These are phyloP conservation scores for Trichophyton schoenleinii DNA, from an alignment of 2,329 filamentous ascomycete species.

Conservation along the genomic window DNA sequence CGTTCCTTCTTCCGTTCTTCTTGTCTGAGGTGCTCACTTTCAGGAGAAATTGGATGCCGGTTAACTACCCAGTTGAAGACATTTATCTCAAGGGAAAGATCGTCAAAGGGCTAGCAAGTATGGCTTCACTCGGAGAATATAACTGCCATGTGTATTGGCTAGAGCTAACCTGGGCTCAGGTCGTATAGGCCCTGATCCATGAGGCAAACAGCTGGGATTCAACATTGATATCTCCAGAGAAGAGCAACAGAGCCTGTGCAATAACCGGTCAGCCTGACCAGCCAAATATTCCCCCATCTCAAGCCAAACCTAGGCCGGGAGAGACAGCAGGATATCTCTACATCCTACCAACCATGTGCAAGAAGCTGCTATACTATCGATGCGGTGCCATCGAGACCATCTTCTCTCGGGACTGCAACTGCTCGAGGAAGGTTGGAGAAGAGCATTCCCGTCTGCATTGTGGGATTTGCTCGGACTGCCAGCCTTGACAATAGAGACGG, in stretches of 20 bases:
- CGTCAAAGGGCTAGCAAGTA: too few species aligned
- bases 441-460: constrained; percentile 10
- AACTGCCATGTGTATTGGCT: too few species aligned
- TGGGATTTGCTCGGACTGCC: constrained; percentile 14
- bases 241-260: not conserved
- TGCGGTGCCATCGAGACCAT: constrained; percentile 15
- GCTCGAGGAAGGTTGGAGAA: constrained; percentile 10
- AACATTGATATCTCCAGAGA: not conserved
- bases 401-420: constrained; percentile 12
- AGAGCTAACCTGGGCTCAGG: too few species aligned
- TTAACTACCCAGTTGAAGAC: too few species aligned
- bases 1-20: too few species aligned
- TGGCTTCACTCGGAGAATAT: too few species aligned
- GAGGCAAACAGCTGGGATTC: not conserved
- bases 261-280: not conserved
- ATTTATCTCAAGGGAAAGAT: too few species aligned
- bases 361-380: constrained; percentile 12
- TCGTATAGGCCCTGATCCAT: not conserved
- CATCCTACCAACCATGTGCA: constrained; percentile 12
- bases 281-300: too few species aligned
- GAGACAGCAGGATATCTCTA: not conserved
- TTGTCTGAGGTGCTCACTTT: too few species aligned
- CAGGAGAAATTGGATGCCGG: too few species aligned
- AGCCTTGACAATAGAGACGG: not conserved
- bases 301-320: not conserved